Evolutionary conservation across 768 basidiomycete genomes (phyloP), one percentile per base, ranked within the genome.

Genomic region (Daedaleopsis sinensis): DNA sequence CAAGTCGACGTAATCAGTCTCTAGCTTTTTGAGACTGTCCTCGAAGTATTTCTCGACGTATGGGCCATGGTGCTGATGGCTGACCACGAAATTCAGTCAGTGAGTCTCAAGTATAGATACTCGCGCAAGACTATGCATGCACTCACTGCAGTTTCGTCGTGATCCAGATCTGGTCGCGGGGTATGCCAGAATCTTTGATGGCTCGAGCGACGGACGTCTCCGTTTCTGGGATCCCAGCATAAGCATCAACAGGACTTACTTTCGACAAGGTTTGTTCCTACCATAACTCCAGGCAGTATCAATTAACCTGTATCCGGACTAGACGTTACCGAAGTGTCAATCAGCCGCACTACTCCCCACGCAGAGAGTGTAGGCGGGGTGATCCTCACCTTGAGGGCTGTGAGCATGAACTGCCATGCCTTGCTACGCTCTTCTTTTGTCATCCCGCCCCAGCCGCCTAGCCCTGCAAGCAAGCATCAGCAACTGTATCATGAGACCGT

Each of bases 121-220:
- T n/a, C n/a, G 16, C 15, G 7, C 15, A n/a, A n/a, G 13, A 27
- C 21, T 1, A 24, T 10, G 9, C 11, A 27, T 12, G 1, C 1
- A 65, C 67, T 21, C 47, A 67, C 63, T 69, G 66, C 19, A 78
- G 79, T 82, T 90, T 73, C 73, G 88, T 72, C 0, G 88, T 91
- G 32, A 90, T 72, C 84, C 86, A 91, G 48, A 90, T 71, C 5
- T 90, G 78, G 57, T 85, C 78, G 23, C 91, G 82, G 38, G 86
- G 80, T 0, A 93, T 74, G 11, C 80, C 76, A 49, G 87, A 86
- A 27, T 82, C 79, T 62, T 76, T 65, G 53, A 73, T 69, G 6
- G 71, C 68, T 23, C 59, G 52, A 0, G 65, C 67, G 0, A 70
- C 69, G 12, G 62, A 61, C n/a, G 57, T 55, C 53, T 72, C 71